These are phyloP conservation scores for Penicillium bialowiezense DNA, from an alignment of 495 filamentous ascomycete species.

Conservation along the genomic window DNA sequence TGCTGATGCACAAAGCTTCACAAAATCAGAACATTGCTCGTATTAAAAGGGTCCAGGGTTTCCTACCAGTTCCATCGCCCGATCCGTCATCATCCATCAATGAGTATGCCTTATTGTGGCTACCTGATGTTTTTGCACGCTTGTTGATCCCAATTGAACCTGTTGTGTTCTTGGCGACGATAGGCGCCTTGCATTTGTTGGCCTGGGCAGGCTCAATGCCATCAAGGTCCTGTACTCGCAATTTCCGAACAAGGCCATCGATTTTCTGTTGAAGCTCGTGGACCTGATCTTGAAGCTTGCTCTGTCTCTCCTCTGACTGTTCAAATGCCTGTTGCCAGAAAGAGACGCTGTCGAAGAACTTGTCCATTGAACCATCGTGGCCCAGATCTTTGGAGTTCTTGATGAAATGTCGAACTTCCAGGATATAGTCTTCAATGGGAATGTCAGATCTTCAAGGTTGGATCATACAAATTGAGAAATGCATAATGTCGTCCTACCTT, in stretches of 20 bases:
- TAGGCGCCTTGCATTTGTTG: slow-evolving; percentile 28
- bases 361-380: slow-evolving; percentile 15
- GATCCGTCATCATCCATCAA: neutral
- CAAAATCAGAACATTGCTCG: slow-evolving; percentile 1
- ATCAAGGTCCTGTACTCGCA: slow-evolving; percentile 6
- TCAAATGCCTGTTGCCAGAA: slow-evolving; percentile 53
- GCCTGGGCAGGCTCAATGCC: slow-evolving; percentile 3
- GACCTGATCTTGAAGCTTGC: slow-evolving; percentile 39
- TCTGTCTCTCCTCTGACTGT: slow-evolving; percentile 43
- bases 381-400: slow-evolving; percentile 14
- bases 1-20: slow-evolving; percentile 24
- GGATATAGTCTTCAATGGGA: slow-evolving; percentile 36
- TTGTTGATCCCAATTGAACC: slow-evolving; percentile 13
- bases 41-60: neutral
- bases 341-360: slow-evolving; percentile 44
- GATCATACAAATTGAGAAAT: neutral
- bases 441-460: neutral
- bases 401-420: slow-evolving; percentile 36
- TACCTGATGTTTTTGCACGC: slow-evolving; percentile 20
- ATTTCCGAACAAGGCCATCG: slow-evolving; percentile 21
- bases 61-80: neutral
- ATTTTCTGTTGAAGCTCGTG: slow-evolving; percentile 41
- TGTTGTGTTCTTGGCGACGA: slow-evolving; percentile 1
- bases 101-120: slow-evolving; percentile 10
- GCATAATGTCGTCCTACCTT: slow-evolving; percentile 29